phyloP scores from a whole-genome alignment of 306 rosid species.

The Trichosanthes cucumerina region DNA sequence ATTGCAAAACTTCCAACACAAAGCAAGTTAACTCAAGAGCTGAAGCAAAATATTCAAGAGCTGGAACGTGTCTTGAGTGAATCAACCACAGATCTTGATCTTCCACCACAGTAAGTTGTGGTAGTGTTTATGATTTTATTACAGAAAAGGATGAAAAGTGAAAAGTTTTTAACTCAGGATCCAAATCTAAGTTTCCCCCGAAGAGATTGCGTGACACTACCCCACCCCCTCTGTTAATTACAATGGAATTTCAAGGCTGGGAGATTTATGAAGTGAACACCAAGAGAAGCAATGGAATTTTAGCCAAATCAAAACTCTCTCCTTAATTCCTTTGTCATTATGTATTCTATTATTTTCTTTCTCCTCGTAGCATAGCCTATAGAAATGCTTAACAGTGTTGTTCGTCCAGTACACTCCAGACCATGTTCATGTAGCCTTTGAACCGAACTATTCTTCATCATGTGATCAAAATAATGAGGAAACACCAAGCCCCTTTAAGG shows the following conservation, averaged over 20 bases:
- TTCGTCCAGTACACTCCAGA: background rate
- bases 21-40: conserved; percentile 62
- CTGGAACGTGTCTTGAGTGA: conserved; percentile 90
- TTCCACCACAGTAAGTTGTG: conserved; percentile 69
- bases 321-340: background rate
- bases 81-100: conserved; percentile 77
- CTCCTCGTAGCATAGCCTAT: background rate
- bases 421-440: background rate
- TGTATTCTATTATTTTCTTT: background rate
- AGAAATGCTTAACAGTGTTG: background rate
- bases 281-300: background rate
- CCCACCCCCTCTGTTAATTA: background rate
- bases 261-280: background rate
- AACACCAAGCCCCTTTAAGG: background rate
- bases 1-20: conserved; percentile 79
- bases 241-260: background rate
- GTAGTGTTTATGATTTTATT: conserved; percentile 12
- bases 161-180: background rate
- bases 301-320: background rate
- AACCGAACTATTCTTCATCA: background rate
- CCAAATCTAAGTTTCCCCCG: background rate
- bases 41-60: conserved; percentile 88
- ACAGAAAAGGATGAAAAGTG: background rate
- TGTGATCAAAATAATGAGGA: background rate
- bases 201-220: background rate